phyloP scores from a whole-genome alignment of 306 rosid genomes.

The Benincasa hispida region DNA sequence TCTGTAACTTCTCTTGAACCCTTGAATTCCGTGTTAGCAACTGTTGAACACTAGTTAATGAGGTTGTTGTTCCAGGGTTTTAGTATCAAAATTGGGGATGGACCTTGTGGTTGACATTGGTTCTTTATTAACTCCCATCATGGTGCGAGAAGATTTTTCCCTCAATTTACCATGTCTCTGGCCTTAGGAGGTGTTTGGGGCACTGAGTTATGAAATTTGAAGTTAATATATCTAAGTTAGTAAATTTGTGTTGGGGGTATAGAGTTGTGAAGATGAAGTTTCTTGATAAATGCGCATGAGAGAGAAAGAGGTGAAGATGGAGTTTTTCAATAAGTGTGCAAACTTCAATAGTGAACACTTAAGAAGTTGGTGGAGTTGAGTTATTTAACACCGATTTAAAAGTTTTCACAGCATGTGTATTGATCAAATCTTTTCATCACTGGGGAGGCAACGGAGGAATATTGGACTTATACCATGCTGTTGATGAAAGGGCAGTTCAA shows the following conservation, averaged over 20 bases:
- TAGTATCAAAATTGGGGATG: background rate
- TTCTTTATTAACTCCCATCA: background rate
- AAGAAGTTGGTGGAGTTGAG: too few relatives aligned
- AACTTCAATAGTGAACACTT: too few relatives aligned
- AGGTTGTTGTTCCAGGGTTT: background rate
- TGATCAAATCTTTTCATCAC: background rate
- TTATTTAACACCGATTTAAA: too few relatives aligned
- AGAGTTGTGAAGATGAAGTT: too few relatives aligned
- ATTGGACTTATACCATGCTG: background rate
- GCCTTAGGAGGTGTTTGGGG: too few relatives aligned
- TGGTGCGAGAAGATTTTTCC: background rate
- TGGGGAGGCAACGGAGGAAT: background rate
- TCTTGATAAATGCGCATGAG: too few relatives aligned
- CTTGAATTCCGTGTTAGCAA: background rate
- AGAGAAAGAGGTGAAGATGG: too few relatives aligned
- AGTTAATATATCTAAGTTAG: too few relatives aligned
- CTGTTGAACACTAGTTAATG: background rate
- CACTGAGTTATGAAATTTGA: too few relatives aligned
- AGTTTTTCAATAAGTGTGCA: too few relatives aligned
- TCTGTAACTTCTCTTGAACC: background rate
- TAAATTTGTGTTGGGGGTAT: too few relatives aligned
- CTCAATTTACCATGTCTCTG: background rate
- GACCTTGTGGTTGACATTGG: background rate
- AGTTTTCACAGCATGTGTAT: background rate
- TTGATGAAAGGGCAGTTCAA: background rate